Evolutionary conservation across 1,284 basidiomycete genomes (phyloP).

Genomic region (Tilletia caries): DNA sequence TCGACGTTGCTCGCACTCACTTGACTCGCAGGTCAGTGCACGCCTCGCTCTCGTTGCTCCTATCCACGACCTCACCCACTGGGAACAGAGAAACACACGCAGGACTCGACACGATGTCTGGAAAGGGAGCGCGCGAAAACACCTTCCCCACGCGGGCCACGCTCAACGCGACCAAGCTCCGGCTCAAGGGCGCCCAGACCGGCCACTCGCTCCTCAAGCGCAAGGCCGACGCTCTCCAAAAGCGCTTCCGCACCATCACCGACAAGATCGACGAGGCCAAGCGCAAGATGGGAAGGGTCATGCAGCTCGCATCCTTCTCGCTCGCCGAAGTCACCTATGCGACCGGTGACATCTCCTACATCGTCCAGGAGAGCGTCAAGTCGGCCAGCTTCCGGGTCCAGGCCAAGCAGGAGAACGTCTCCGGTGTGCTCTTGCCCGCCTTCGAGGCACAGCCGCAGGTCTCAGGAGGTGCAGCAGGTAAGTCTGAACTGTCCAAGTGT

Average conservation of each 20-base stretch:
- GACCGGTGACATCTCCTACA: slow-evolving; percentile 85
- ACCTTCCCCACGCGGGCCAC: slow-evolving; percentile 69
- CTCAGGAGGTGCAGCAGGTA: slow-evolving; percentile 5
- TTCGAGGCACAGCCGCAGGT: slow-evolving; percentile 61
- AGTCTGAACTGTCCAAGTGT: not conserved
- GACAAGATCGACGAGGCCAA: slow-evolving; percentile 82
- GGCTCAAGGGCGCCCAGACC: slow-evolving; percentile 93
- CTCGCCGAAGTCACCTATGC: slow-evolving; percentile 97
- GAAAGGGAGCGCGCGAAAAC: slow-evolving; percentile 72
- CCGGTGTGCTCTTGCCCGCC: slow-evolving; percentile 91
- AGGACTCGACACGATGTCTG: slow-evolving; percentile 3
- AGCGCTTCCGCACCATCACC: slow-evolving; percentile 70
- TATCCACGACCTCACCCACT: not conserved
- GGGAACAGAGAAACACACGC: not conserved
- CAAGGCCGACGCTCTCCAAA: slow-evolving; percentile 92
- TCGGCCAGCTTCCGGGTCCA: slow-evolving; percentile 86
- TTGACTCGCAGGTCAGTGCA: not conserved
- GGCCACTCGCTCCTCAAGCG: slow-evolving; percentile 95
- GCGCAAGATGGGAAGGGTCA: slow-evolving; percentile 96
- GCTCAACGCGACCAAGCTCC: slow-evolving; percentile 84
- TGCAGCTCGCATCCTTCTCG: slow-evolving; percentile 97
- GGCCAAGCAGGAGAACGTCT: slow-evolving; percentile 96
- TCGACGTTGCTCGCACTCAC: not conserved
- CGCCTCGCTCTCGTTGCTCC: not conserved
- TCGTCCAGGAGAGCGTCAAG: slow-evolving; percentile 59